Conservation (phyloP, 768 basidiomycete species). For the Suillus spraguei region DNA sequence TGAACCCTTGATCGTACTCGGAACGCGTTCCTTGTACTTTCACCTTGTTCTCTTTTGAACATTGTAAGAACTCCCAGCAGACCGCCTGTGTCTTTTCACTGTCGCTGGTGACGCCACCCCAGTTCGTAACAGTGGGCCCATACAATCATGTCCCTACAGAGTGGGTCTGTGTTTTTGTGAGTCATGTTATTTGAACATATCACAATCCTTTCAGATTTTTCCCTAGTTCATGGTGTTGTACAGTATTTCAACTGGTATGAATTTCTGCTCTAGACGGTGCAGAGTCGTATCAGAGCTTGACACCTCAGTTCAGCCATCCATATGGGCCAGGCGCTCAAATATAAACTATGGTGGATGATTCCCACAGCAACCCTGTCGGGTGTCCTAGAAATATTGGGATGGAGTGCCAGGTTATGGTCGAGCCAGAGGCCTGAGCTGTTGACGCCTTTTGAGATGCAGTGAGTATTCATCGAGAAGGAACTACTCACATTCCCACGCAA, state of each 20-base stretch:
- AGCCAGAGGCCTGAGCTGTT: conserved; percentile 24
- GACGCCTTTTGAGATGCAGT: conserved; percentile 48
- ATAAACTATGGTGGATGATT: conserved; percentile 54
- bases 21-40: too few relatives aligned
- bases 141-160: conserved; percentile 46
- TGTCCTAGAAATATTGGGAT: conserved; percentile 53
- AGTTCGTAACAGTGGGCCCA: too few relatives aligned
- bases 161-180: conserved; percentile 34
- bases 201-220: background rate
- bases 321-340: conserved; percentile 44
- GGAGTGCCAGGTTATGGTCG: conserved; percentile 58
- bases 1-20: too few relatives aligned
- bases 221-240: conserved; percentile 41
- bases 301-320: conserved; percentile 43
- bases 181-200: background rate
- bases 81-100: too few relatives aligned
- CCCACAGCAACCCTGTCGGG: conserved; percentile 51
- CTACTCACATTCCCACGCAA: background rate
- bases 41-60: too few relatives aligned
- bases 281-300: background rate
- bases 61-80: too few relatives aligned
- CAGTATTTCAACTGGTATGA: conserved; percentile 41
- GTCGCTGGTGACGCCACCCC: too few relatives aligned
- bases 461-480: conserved; percentile 15
- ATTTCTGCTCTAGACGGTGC: background rate